Percentiles rank a stretch among this genome's conserved stretches.
Conservation (phyloP, 306 rosid genomes). For the Betula pendula region DNA sequence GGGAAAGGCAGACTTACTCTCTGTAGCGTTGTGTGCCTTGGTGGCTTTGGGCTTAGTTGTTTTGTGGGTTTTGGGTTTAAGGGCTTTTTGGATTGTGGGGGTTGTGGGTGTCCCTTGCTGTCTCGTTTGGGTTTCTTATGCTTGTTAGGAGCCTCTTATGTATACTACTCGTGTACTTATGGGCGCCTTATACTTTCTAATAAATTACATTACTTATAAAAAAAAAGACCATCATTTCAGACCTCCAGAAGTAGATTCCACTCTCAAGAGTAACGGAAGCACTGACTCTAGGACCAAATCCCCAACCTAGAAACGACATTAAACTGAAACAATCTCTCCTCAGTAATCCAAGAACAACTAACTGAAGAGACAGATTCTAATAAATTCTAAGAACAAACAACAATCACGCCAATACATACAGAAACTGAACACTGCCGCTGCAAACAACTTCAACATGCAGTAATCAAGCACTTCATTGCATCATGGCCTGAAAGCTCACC, state of each 20-base stretch:
- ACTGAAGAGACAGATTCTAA: background rate
- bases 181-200: too few species aligned
- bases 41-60: too few species aligned
- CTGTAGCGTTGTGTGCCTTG: too few species aligned
- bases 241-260: background rate
- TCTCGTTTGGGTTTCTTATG: too few species aligned
- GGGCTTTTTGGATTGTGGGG: too few species aligned
- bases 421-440: constrained; percentile 11
- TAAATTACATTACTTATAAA: too few species aligned
- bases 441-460: constrained; percentile 18
- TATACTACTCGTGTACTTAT: too few species aligned
- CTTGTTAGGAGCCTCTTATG: too few species aligned
- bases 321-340: background rate
- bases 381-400: background rate
- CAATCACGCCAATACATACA: constrained; percentile 7
- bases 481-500: constrained; percentile 6
- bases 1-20: too few species aligned
- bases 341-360: background rate
- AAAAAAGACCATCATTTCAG: background rate
- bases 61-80: too few species aligned
- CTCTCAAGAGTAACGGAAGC: background rate
- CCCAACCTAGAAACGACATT: background rate
- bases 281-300: background rate
- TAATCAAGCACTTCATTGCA: constrained; percentile 10
- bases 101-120: too few species aligned